Evolutionary conservation across 306 rosid genomes (phyloP), one percentile per base, ranked within the genome.

Genomic region (Malus sylvestris): DNA sequence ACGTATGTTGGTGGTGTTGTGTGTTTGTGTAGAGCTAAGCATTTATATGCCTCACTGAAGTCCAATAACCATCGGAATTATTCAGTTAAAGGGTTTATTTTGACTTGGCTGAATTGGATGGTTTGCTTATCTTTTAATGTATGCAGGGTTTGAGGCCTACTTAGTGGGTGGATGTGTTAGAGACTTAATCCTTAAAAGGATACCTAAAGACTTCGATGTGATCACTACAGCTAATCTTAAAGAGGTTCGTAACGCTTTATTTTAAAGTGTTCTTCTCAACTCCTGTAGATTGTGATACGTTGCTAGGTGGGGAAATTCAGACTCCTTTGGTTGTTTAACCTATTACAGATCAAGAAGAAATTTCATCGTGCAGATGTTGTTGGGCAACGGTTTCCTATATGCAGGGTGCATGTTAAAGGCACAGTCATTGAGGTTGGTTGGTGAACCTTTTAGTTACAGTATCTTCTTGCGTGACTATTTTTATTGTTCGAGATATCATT

Each of bases 91-190:
- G 22, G 4, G 44, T 12, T 64, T 18, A 32, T 32, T 32, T 19
- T 64, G 66, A 61, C 45, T 30, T 64, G 23, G 44, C 25, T 30
- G 83, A 60, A 68, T 71, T 76, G 72, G 27, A 66, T 49, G 71
- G 44, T 72, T 61, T 80, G 66, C 27, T n/a, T 71, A 46, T 58
- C 19, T 55, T 79, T 18, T 79, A 38, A 46, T 46, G 51, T 33
- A 42, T 84, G 71, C 91, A 92, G 97, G 99, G 62, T 92, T 80
- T 86, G 90, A 95, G 67, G 84, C 97, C 78, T 95, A 90, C 83
- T 85, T 95, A 70, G 99, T 95, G 42, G 99, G 99, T 78, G 99
- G 97, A 76, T 95, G 99, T 74, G 99, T 95, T 74, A 89, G 99
- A 80, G 99, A 95, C 81, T 82, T 95, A 67, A 60, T 95, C 63